phyloP scores from a whole-genome alignment of 371 early-diverging fungal species.

The Apophysomyces variabilis region DNA sequence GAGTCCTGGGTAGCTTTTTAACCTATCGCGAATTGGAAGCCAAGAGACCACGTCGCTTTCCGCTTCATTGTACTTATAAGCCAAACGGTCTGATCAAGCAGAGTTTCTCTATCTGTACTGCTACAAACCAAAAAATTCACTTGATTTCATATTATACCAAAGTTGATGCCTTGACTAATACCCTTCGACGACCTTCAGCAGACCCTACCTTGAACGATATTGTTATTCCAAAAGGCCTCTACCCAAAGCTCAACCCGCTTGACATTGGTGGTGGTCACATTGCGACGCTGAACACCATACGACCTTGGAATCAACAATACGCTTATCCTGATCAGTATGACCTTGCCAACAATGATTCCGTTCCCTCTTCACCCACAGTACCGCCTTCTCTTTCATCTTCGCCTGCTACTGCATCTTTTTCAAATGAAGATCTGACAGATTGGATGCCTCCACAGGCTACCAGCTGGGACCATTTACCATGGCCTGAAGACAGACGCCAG shows the following conservation, averaged over 20 bases:
- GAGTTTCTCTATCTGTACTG: slow-evolving; percentile 82
- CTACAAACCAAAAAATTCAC: slow-evolving; percentile 78
- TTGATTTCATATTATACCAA: slow-evolving; percentile 86
- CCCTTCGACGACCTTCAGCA: slow-evolving; percentile 51
- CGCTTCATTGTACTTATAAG: slow-evolving; percentile 51
- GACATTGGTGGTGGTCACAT: slow-evolving; percentile 45
- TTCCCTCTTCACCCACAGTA: slow-evolving; percentile 21
- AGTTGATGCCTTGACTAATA: slow-evolving; percentile 64
- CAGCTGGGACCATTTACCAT: slow-evolving; percentile 41
- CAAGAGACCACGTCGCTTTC: slow-evolving; percentile 40
- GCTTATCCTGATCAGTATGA: slow-evolving; percentile 19
- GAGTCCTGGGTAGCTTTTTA: slow-evolving; percentile 82
- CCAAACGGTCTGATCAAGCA: slow-evolving; percentile 85
- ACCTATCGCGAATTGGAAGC: slow-evolving; percentile 81
- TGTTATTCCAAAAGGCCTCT: slow-evolving; percentile 59
- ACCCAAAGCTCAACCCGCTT: slow-evolving; percentile 57
- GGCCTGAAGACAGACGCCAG: slow-evolving; percentile 29
- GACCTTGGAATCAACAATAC: slow-evolving; percentile 28
- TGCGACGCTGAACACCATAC: slow-evolving; percentile 34
- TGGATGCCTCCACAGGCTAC: slow-evolving; percentile 34
- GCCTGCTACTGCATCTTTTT: slow-evolving; percentile 26
- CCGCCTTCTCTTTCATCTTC: slow-evolving; percentile 40
- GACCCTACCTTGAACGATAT: slow-evolving; percentile 49
- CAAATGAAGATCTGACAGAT: slow-evolving; percentile 34
- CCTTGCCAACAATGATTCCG: slow-evolving; percentile 6